Evolutionary conservation across 2,329 filamentous ascomycete species (phyloP).

Genomic region (Penicillium sp.): DNA sequence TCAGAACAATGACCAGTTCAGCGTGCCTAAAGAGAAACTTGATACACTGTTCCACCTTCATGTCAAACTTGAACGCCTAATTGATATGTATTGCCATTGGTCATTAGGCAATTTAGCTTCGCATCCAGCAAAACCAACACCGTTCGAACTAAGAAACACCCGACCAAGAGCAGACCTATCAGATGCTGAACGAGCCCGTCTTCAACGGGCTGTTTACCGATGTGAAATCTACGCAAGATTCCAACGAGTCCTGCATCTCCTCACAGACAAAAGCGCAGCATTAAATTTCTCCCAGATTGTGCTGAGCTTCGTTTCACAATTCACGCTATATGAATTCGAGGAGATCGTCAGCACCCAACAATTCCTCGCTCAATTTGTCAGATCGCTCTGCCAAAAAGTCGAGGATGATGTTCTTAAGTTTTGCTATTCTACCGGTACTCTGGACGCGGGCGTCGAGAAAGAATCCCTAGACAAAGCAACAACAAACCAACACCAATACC

Average conservation of each 20-base stretch:
- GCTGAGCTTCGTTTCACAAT: neutral
- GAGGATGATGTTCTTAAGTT: conserved; percentile 1
- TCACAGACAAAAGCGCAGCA: neutral
- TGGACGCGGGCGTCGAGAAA: neutral
- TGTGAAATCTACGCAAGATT: conserved; percentile 2
- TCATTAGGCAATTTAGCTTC: neutral
- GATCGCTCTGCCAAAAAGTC: neutral
- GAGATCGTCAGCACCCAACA: conserved; percentile 1
- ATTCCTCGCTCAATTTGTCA: neutral
- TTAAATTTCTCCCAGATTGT: conserved; percentile 1
- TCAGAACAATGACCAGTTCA: neutral
- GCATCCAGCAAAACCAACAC: neutral
- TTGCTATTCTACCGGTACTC: neutral
- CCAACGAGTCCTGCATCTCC: neutral
- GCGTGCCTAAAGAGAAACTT: neutral
- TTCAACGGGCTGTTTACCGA: conserved; percentile 3
- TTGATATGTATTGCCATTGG: conserved; percentile 2
- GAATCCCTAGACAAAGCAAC: neutral
- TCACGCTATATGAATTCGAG: neutral
- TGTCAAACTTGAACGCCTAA: neutral
- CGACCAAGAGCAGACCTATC: neutral
- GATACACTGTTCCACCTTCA: neutral
- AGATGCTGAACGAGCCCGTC: neutral
- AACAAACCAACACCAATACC: neutral
- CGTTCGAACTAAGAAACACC: neutral